These are phyloP conservation scores for Fusarium brevicatenulatum DNA, from an alignment of 2,329 filamentous ascomycete genomes.

Conservation along the genomic window DNA sequence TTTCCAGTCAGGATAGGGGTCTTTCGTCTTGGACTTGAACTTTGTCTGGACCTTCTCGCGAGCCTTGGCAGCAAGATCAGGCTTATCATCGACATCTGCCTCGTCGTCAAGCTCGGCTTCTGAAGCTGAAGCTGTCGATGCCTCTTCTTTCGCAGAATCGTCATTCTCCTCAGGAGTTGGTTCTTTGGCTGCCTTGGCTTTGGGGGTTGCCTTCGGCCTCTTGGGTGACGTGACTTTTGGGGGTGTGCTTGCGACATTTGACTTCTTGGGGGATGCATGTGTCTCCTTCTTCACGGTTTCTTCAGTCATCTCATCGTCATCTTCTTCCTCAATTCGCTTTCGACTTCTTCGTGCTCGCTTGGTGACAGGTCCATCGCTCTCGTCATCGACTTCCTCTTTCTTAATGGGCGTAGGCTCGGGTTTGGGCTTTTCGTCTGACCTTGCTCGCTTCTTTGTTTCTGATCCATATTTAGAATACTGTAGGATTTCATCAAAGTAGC, in stretches of 20 bases:
- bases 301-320: slow-evolving; percentile 58
- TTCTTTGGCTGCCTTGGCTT: slow-evolving; percentile 23
- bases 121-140: slow-evolving; percentile 45
- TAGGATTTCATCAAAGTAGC: not conserved
- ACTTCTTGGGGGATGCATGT: slow-evolving; percentile 24
- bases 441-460: slow-evolving; percentile 61
- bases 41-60: slow-evolving; percentile 84
- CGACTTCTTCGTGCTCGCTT: slow-evolving; percentile 65
- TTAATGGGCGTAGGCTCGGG: slow-evolving; percentile 39
- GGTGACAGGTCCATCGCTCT: slow-evolving; percentile 67
- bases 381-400: slow-evolving; percentile 58
- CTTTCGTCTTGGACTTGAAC: slow-evolving; percentile 73
- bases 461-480: not conserved
- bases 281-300: slow-evolving; percentile 43
- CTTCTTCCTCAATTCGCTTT: slow-evolving; percentile 61
- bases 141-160: slow-evolving; percentile 46
- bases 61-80: slow-evolving; percentile 77
- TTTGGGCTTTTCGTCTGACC: slow-evolving; percentile 33
- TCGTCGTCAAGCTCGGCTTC: slow-evolving; percentile 58
- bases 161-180: slow-evolving; percentile 18
- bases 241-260: slow-evolving; percentile 34
- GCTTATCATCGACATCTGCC: slow-evolving; percentile 67
- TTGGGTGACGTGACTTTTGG: slow-evolving; percentile 41
- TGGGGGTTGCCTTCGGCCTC: slow-evolving; percentile 24
- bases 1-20: slow-evolving; percentile 96